Base-by-base conservation (phyloP, 2,329 filamentous ascomycete species). In the Microascus cirrosus region DNA sequence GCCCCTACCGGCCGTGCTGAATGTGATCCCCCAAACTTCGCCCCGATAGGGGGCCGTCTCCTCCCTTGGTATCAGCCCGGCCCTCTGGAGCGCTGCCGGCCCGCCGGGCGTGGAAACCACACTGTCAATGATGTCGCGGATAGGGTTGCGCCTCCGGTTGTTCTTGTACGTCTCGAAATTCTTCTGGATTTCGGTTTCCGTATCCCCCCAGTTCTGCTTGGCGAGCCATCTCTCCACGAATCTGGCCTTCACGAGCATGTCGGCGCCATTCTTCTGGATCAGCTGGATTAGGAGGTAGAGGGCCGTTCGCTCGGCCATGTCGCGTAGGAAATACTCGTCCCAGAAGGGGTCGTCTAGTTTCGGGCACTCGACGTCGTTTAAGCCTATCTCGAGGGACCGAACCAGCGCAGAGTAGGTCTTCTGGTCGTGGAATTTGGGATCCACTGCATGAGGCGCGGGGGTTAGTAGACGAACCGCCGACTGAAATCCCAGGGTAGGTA, bases 141-240 rank as follows among this genome's bases (percentile, higher is more conserved):
- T 79, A 61, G 70, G 73, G 58, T 57, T 62, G 51, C 50, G 54
- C 24, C 56, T 57, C 18, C 70, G 65, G 68, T 80, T 86, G 64
- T 73, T 70, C 65, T 77, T 75, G 67, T 83, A 81, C 34, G 74
- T 68, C 24, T 68, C 69, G 64, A 85, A 86, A 62, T 80, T 83
- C 18, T 67, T 70, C n/a, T 71, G 72, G 48, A 77, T 73, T 60
- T 83, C 78, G 58, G 80, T 76, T 2, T 77, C 71, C 1, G 70
- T 71, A 20, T 76, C 72, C 22, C 86, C 87, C 75, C 87, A 91
- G 8, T 83, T 80, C 67, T 91, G 89, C 63, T 81, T 83, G 36
- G 76, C 79, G n/a, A 92, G 77, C 88, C 88, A 92, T 58, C 81
- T 83, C 60, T 86, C 83, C 45, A 92, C 77, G 61, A 92, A 82